Conservation (phyloP, 371 early-diverging fungal genomes). For the Rhizopus delemar region DNA sequence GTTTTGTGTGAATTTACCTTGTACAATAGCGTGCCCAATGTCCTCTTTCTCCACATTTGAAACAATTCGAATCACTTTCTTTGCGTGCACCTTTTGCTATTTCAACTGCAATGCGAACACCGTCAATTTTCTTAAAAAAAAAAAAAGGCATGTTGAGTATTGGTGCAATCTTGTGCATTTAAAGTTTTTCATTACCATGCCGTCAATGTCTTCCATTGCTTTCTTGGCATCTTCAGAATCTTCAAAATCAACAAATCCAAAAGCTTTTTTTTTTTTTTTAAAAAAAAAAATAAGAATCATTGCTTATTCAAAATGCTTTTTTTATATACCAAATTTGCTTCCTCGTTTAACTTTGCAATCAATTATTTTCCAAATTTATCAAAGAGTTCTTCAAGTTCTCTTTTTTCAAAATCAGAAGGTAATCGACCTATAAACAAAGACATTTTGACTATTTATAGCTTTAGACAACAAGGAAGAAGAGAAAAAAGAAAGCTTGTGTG, state of each 20-base stretch:
- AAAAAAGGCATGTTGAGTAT: background rate
- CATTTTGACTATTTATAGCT: slow-evolving; percentile 5
- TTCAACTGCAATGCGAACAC: slow-evolving; percentile 65
- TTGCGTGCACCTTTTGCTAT: slow-evolving; percentile 57
- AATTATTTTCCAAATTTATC: slow-evolving; percentile 64
- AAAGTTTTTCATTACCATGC: slow-evolving; percentile 31
- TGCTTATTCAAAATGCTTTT: background rate
- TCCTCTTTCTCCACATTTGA: slow-evolving; percentile 63
- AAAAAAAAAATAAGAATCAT: background rate
- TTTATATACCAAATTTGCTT: slow-evolving; percentile 23
- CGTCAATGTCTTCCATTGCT: slow-evolving; percentile 65
- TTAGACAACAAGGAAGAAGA: slow-evolving; percentile 1
- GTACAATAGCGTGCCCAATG: slow-evolving; percentile 25
- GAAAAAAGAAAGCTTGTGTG: background rate
- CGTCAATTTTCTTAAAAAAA: slow-evolving; percentile 38
- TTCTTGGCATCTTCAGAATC: slow-evolving; percentile 70
- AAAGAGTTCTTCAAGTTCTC: slow-evolving; percentile 69
- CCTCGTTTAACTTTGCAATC: slow-evolving; percentile 60
- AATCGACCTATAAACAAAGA: slow-evolving; percentile 70
- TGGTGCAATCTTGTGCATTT: background rate
- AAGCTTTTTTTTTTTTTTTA: slow-evolving; percentile 29
- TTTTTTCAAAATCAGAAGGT: slow-evolving; percentile 59
- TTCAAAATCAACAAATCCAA: slow-evolving; percentile 65
- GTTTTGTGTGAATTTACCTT: slow-evolving; percentile 18
- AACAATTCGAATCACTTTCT: slow-evolving; percentile 58